Base-by-base conservation (phyloP, 768 basidiomycete genomes). In the Hypholoma sublateritium region DNA sequence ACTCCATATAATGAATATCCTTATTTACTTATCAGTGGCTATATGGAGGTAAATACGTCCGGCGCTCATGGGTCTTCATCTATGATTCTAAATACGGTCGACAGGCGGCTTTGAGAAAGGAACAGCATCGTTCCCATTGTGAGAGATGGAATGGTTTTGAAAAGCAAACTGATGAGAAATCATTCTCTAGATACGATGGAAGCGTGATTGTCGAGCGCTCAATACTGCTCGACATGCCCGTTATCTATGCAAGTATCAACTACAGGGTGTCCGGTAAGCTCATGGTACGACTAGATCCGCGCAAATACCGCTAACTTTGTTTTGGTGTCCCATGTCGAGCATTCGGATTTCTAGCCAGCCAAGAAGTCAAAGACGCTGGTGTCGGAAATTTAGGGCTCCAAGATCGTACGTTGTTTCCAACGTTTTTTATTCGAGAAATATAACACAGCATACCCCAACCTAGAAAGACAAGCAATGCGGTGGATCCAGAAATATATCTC, bases 401-500 rank as follows among this genome's bases (percentile, higher is more conserved):
- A 55, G 87, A 89, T 71, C 83, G 83, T 83, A 62, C 68, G 82
- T 55, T 14, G 13, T 7, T 32, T 32, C 69, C 36, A 4, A 43
- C 13, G 12, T 8, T 45, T 13, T 37, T 21, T 14, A 17, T n/a
- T 22, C 12, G 11, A 21, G 13, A 0, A 43, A 12, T 1, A 22
- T 25, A 25, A 32, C 41, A 9, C 22, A 42, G n/a, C 21, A 11
- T n/a, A 32, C 14, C 3, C 32, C 19, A 13, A 13, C 42, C 5
- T 65, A 87, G 81, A 84, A 63, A 75, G 82, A 17, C 70, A 81
- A 34, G 86, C 83, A 1, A 65, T 90, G n/a, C 69, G 80, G 45
- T 89, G 88, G 88, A 74, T 89, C 3, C 81, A 86, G 62, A 80
- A 84, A 62, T 83, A 89, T 62, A 86, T 88, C 61, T 59, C 65